Evolutionary conservation across 768 basidiomycete genomes (phyloP).

Genomic region (Calocera cornea): DNA sequence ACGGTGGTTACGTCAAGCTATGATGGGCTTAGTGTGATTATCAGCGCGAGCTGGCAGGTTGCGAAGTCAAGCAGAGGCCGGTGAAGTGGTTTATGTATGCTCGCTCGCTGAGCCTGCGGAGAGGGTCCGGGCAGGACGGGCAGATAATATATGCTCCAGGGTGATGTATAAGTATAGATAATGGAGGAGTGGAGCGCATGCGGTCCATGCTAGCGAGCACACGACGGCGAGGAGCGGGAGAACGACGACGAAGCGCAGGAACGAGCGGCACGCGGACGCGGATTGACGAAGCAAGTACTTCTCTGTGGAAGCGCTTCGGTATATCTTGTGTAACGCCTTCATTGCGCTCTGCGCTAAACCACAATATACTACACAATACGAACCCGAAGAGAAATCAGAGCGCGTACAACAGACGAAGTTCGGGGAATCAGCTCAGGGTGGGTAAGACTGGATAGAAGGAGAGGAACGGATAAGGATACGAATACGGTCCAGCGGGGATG

Average conservation of each 20-base stretch:
- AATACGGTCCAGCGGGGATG: background rate
- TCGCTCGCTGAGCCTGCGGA: background rate
- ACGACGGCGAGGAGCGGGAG: background rate
- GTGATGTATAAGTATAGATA: background rate
- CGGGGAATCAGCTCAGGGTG: background rate
- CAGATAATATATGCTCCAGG: background rate
- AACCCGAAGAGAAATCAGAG: background rate
- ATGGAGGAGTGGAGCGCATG: background rate
- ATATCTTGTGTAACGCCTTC: background rate
- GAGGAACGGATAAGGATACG: background rate
- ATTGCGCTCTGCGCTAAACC: background rate
- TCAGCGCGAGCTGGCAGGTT: background rate
- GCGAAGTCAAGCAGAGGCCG: background rate
- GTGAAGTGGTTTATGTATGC: background rate
- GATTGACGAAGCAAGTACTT: background rate
- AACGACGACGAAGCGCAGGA: background rate
- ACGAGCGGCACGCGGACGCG: background rate
- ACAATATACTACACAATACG: background rate
- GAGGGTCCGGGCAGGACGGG: background rate
- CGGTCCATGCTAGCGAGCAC: background rate
- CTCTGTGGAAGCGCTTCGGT: too few relatives aligned
- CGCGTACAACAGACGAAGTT: background rate
- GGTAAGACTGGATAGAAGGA: background rate
- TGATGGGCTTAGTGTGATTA: background rate
- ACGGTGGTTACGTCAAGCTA: background rate